Evolutionary conservation across 441 rosid species (phyloP).

Genomic region (Syzygium syzygioides): DNA sequence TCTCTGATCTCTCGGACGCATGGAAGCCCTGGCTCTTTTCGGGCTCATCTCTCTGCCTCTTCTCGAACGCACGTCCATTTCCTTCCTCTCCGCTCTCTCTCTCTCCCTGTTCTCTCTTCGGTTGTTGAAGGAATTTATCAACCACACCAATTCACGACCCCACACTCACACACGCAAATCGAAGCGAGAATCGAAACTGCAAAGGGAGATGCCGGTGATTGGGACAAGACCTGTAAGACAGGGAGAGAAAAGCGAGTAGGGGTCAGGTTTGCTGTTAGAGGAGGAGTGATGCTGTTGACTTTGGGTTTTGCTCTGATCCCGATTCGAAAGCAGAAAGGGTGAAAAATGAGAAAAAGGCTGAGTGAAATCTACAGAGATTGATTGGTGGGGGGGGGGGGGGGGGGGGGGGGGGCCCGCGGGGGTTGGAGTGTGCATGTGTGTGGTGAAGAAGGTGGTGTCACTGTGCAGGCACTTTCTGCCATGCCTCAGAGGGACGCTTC

Average conservation of each 20-base stretch:
- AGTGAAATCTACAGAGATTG: not conserved
- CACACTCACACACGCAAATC: not conserved
- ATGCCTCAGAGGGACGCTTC: not conserved
- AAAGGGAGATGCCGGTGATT: not conserved
- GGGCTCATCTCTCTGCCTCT: conserved; percentile 32
- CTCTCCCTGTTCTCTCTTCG: not conserved
- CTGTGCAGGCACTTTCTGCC: not conserved
- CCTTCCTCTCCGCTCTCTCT: not conserved
- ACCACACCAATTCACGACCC: not conserved
- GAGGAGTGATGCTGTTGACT: not conserved
- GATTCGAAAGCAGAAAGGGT: not conserved
- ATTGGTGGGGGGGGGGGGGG: not conserved
- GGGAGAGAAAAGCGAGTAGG: not conserved
- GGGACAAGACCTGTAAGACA: not conserved
- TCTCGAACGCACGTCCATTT: conserved; percentile 27
- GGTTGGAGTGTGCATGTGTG: not conserved
- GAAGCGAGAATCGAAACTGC: not conserved
- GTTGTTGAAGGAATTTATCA: not conserved
- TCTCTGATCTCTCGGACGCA: conserved; percentile 9
- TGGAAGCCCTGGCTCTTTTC: conserved; percentile 26
- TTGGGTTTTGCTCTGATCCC: not conserved
- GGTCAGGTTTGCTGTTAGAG: not conserved
- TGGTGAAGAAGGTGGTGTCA: not conserved
- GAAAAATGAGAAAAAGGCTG: not conserved
- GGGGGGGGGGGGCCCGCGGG: no score